Evolutionary conservation across 164 flowering plant species (phyloP).

Genomic region (Nymphaea thermarum): DNA sequence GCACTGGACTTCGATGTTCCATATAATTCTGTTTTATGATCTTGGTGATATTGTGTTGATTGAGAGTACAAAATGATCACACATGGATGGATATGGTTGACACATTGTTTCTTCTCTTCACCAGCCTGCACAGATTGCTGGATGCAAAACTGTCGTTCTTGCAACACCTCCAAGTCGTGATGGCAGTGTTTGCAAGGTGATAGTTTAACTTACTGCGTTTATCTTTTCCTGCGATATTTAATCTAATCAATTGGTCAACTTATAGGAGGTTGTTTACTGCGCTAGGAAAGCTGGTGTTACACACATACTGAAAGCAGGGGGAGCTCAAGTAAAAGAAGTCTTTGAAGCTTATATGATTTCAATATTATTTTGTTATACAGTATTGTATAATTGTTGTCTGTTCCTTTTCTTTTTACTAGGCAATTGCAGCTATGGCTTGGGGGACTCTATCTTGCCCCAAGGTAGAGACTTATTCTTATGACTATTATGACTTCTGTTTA

Average conservation of each 20-base stretch:
- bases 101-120: conserved; percentile 17
- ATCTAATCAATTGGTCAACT: not conserved
- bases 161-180: conserved; percentile 85
- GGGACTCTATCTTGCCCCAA: conserved; percentile 95
- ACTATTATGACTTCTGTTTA: too few species aligned
- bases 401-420: conserved; percentile 30
- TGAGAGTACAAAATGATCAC: conserved; percentile 4
- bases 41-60: conserved; percentile 3
- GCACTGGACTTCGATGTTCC: too few species aligned
- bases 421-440: conserved; percentile 99
- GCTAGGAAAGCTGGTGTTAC: conserved; percentile 99
- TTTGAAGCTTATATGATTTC: not conserved
- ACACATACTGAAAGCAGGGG: conserved; percentile 97
- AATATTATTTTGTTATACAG: not conserved
- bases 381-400: not conserved
- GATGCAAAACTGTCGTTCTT: conserved; percentile 85
- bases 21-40: too few species aligned
- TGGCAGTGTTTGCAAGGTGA: conserved; percentile 94
- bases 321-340: conserved; percentile 66
- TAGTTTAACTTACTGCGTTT: not conserved
- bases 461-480: conserved; percentile 25
- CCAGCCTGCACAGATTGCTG: conserved; percentile 98
- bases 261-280: conserved; percentile 92
- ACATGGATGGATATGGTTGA: conserved; percentile 11
- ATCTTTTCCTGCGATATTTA: not conserved